Percentiles rank a stretch among this genome's conserved stretches.
Conservation (phyloP, 2,329 filamentous ascomycete species). For the Aspergillus fumigatus region DNA sequence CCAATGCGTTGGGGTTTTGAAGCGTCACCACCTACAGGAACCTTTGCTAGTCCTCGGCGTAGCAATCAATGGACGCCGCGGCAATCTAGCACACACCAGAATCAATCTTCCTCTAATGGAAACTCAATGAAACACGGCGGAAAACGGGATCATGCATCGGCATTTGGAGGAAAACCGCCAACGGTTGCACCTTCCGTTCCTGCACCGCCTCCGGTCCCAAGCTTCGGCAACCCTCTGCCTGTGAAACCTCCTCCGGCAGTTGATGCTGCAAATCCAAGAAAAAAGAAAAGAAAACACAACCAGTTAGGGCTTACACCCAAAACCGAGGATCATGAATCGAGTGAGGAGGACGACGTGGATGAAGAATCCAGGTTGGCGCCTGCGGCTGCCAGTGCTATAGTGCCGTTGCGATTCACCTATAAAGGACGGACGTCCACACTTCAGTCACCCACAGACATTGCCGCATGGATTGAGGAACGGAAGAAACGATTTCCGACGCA, state of each 20-base stretch:
- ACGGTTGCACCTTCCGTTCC: conserved; percentile 27
- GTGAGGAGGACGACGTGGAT: conserved; percentile 43
- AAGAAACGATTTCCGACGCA: conserved; percentile 76
- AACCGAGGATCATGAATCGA: conserved; percentile 42
- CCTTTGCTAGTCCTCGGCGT: conserved; percentile 37
- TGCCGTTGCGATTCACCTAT: conserved; percentile 50
- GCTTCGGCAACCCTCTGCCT: conserved; percentile 41
- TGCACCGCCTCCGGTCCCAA: conserved; percentile 42
- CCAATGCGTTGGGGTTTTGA: conserved; percentile 55
- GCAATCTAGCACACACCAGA: conserved; percentile 18
- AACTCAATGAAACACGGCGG: conserved; percentile 20
- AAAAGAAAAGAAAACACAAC: conserved; percentile 43
- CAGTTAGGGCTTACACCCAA: conserved; percentile 46
- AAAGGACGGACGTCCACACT: conserved; percentile 52
- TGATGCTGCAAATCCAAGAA: conserved; percentile 34
- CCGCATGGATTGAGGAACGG: conserved; percentile 75
- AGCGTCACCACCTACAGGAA: conserved; percentile 45
- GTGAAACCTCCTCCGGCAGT: conserved; percentile 38
- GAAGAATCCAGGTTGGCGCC: conserved; percentile 42
- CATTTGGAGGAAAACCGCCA: conserved; percentile 31
- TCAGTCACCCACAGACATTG: conserved; percentile 61
- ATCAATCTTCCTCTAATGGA: conserved; percentile 13
- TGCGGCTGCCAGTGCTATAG: conserved; percentile 14
- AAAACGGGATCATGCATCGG: conserved; percentile 36
- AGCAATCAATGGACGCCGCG: conserved; percentile 23